Evolutionary conservation across 2,329 filamentous ascomycete species (phyloP).

Genomic region (Cylindrodendrum hubeiense): DNA sequence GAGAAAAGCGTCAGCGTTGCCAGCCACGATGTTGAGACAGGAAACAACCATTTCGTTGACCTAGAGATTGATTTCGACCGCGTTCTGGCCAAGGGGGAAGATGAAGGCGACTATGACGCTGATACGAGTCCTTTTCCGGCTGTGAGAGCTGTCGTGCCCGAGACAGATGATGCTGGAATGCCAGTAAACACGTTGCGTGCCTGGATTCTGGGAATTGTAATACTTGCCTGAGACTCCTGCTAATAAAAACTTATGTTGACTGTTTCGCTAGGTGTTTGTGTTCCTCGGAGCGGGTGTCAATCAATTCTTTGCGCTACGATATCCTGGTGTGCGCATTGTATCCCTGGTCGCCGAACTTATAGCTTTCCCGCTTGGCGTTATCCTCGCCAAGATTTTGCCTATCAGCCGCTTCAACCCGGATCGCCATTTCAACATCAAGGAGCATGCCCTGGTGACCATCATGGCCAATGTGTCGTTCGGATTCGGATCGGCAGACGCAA

Average conservation of each 20-base stretch:
- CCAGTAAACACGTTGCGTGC: constrained; percentile 20
- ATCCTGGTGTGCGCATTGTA: constrained; percentile 19
- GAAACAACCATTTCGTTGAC: constrained; percentile 8
- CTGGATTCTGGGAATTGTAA: constrained; percentile 19
- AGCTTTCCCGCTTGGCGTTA: constrained; percentile 16
- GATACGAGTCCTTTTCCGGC: constrained; percentile 20
- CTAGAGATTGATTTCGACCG: constrained; percentile 18
- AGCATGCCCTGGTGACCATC: constrained; percentile 63
- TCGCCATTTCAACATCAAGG: constrained; percentile 59
- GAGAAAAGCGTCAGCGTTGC: not conserved
- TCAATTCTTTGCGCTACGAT: constrained; percentile 19
- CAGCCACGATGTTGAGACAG: constrained; percentile 11
- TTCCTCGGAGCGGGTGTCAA: constrained; percentile 22
- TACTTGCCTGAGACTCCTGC: not conserved
- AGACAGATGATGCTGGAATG: constrained; percentile 18
- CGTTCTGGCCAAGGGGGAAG: constrained; percentile 6
- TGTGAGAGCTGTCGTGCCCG: constrained; percentile 16
- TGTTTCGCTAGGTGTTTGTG: constrained; percentile 3
- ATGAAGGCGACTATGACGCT: constrained; percentile 15
- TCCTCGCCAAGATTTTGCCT: constrained; percentile 6
- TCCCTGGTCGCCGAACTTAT: constrained; percentile 20
- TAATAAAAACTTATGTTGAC: not conserved
- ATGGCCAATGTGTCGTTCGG: constrained; percentile 51
- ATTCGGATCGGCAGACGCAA: constrained; percentile 27
- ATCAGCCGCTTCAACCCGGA: constrained; percentile 47